These are phyloP conservation scores for Mentha longifolia DNA, from an alignment of 257 asterid species.

Conservation along the genomic window DNA sequence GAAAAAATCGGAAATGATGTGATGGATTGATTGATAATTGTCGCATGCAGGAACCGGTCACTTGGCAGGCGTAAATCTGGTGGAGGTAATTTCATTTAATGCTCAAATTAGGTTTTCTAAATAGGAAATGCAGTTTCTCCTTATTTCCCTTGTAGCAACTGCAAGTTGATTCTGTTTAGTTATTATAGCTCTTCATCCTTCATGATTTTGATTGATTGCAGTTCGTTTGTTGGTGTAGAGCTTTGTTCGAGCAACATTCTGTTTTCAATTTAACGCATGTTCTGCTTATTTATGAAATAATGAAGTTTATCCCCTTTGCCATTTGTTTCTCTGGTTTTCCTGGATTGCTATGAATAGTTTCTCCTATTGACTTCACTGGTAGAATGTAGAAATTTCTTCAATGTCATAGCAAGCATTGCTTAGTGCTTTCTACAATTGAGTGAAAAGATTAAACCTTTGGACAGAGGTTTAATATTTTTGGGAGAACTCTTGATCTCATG, in stretches of 20 bases:
- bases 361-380: not conserved
- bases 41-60: conserved; percentile 78
- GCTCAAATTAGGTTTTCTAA: conserved; percentile 31
- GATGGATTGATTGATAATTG: conserved; percentile 34
- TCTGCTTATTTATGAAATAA: not conserved
- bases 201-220: not conserved
- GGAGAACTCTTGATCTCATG: not conserved
- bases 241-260: conserved; percentile 1
- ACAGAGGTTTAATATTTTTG: not conserved
- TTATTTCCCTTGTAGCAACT: not conserved
- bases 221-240: not conserved
- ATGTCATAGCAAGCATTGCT: not conserved
- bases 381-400: conserved; percentile 4
- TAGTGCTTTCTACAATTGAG: not conserved
- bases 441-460: conserved; percentile 8
- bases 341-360: not conserved
- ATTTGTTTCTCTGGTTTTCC: too few species aligned
- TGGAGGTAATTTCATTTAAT: conserved; percentile 58
- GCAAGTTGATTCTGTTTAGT: conserved; percentile 18
- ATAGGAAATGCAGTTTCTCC: conserved; percentile 5
- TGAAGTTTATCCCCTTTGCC: conserved; percentile 11
- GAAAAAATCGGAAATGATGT: conserved; percentile 25
- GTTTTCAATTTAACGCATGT: conserved; percentile 9
- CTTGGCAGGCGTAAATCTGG: conserved; percentile 96
- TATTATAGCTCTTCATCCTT: conserved; percentile 2